Evolutionary conservation across 176 grass and related monocot species (phyloP), one percentile per base, ranked within the genome.

Genomic region (Elymus sibiricus): DNA sequence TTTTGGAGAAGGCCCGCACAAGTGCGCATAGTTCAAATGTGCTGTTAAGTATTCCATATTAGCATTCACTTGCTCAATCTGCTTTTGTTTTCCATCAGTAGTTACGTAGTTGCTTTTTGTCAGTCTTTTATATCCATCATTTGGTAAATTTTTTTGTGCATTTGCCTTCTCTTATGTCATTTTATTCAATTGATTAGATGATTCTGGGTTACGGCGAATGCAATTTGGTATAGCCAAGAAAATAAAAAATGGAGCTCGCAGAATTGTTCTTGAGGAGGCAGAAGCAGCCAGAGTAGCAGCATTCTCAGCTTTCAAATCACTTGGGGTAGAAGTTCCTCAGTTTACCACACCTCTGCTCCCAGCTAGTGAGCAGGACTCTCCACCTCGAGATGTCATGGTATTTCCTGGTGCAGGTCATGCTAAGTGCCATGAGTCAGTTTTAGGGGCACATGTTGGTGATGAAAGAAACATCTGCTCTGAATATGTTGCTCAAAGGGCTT

Each of bases 191-290:
- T 53, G 12, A 84, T 28, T 77, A 95, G 93, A 87, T 90, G 87
- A 86, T 79, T 83, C 70, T 80, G 85, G 87, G 44, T 87, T 90
- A 61, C 89, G 43, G 37, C 89, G 81, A 73, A 80, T 95, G 95
- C 95, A 89, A 84, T 88, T 98, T 38, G 95, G 93, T 70, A 82
- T 98, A 85, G 89, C 93, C 14, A 98, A 95, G 84, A 98, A 98
- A 90, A 95, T 98, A 85, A 98, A 98, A 86, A 98, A 90, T 86
- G 90, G 90, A 65, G 95, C 95, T 79, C 89, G 93, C 29, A 98
- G 93, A 85, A 95, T 98, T 74, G 88, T 98, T 83, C 91, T 98
- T 70, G 95, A 95, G 81, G 93, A 98, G 86, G 95, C 95, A 83
- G 95, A 98, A 94, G 91, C 91, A 64, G 93, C 95, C 64, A 93